Evolutionary conservation across 805 yeast species (phyloP), one percentile per base, ranked within the genome.

Genomic region (Kuraishia hungarica): DNA sequence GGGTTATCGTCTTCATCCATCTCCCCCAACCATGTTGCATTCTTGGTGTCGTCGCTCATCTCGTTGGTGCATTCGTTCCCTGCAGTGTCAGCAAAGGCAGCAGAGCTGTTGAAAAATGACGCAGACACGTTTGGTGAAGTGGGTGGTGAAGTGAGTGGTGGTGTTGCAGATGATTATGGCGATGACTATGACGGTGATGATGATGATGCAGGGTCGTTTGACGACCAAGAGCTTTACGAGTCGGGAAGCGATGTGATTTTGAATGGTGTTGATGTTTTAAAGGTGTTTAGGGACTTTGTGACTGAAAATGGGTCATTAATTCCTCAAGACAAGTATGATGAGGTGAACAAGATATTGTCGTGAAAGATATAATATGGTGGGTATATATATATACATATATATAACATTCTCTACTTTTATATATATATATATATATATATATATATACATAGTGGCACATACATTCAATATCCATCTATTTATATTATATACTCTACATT

Each of bases 71-170:
- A 76, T 50, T 70, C 69, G 10, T 70, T 78, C 60, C 84, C 84
- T 1, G 67, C 64, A 47, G 83, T 83, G 11, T 74, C 80, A 51
- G 75, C 74, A 52, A 77, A 74, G 50, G 72, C 77, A 57, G 73
- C 76, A 51, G 76, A 72, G 56, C 67, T 80, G 23, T 58, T 78
- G 54, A 72, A 73, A 52, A 71, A 65, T 55, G 80, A 73, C 66
- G 59, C 57, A 49, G 29, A 69, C 56, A 23, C 68, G 60, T 39
- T 70, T 60, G 22, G 71, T 65, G 39, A 50, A 26, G 28, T 6
- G 17, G 5, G 10, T 60, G 22, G 71, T 65, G 39, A 50, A 26
- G 28, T 6, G 17, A 6, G 10, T 10, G 29, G 10, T 26, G 29
- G 29, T 26, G 29, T 26, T 26, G 71, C 70, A n/a, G 68, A 64